Percentiles rank a stretch among this genome's conserved stretches.
phyloP scores from a whole-genome alignment of 1,139 yeast genomes.

The Hyphopichia fennica region DNA sequence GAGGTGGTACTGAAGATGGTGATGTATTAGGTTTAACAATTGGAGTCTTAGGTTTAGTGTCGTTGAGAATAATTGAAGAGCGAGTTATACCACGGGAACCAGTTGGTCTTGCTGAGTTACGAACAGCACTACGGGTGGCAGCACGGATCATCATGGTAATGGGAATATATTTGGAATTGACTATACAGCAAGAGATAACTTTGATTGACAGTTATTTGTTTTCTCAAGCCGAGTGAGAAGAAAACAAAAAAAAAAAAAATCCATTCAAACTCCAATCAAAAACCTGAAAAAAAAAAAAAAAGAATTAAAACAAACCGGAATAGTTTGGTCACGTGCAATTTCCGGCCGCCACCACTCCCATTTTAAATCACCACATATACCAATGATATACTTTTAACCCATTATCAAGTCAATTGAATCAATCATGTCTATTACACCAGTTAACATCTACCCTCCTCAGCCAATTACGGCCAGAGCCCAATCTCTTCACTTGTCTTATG shows the following conservation, averaged over 20 bases:
- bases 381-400: no score
- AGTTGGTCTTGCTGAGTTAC: conserved; percentile 8
- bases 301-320: neutral
- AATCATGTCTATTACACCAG: conserved; percentile 29
- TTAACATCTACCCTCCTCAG: conserved; percentile 60
- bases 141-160: conserved; percentile 6
- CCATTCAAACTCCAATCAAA: neutral
- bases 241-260: neutral
- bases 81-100: conserved; percentile 1
- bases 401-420: no score
- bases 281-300: neutral
- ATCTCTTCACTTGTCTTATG: conserved; percentile 73
- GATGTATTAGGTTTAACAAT: conserved; percentile 9
- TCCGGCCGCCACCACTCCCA: no score
- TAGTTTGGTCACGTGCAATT: no score
- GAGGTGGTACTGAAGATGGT: conserved; percentile 7
- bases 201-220: no score
- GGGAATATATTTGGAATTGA: no score
- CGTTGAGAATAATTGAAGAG: neutral
- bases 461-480: conserved; percentile 76
- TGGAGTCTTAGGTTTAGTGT: conserved; percentile 4
- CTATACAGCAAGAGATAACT: no score
- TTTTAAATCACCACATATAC: neutral
- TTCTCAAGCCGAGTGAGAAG: neutral
- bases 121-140: conserved; percentile 6